Evolutionary conservation across 306 rosid species (phyloP).

Genomic region (Citrullus colocynthis): DNA sequence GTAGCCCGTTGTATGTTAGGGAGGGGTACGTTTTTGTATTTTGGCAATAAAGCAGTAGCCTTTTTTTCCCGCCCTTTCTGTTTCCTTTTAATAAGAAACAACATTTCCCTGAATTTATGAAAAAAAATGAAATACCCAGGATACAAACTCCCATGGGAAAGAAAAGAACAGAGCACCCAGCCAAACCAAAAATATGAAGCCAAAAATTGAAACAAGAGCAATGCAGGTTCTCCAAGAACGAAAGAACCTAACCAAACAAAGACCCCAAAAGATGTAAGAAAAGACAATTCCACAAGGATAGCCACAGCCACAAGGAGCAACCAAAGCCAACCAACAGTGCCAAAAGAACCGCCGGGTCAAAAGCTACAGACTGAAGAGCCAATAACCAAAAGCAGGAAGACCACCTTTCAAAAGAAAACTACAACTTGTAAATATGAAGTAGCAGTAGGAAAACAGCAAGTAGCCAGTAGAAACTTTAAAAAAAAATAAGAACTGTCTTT

Average conservation of each 20-base stretch:
- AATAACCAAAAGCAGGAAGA: not conserved
- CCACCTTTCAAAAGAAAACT: not conserved
- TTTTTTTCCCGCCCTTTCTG: too few relatives aligned
- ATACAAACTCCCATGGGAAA: not conserved
- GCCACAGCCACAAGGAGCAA: not conserved
- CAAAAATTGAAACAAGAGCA: too few relatives aligned
- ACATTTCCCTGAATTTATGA: too few relatives aligned
- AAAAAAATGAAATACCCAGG: too few relatives aligned
- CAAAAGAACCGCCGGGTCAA: too few relatives aligned
- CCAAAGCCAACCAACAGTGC: not conserved
- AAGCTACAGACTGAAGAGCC: too few relatives aligned
- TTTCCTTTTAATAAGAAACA: too few relatives aligned
- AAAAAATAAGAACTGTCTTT: too few relatives aligned
- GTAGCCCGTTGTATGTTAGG: too few relatives aligned
- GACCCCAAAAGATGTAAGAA: not conserved
- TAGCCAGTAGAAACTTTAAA: not conserved
- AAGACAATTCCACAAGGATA: not conserved
- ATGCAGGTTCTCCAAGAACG: not conserved
- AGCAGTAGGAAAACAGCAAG: not conserved
- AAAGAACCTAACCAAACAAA: not conserved
- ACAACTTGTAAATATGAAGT: too few relatives aligned
- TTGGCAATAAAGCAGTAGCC: too few relatives aligned
- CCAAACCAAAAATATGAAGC: not conserved
- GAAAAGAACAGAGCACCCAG: not conserved
- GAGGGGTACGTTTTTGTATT: too few relatives aligned